These are phyloP conservation scores for Ramicandelaber brevisporus DNA, from an alignment of 192 early-diverging fungal genomes.

Conservation along the genomic window DNA sequence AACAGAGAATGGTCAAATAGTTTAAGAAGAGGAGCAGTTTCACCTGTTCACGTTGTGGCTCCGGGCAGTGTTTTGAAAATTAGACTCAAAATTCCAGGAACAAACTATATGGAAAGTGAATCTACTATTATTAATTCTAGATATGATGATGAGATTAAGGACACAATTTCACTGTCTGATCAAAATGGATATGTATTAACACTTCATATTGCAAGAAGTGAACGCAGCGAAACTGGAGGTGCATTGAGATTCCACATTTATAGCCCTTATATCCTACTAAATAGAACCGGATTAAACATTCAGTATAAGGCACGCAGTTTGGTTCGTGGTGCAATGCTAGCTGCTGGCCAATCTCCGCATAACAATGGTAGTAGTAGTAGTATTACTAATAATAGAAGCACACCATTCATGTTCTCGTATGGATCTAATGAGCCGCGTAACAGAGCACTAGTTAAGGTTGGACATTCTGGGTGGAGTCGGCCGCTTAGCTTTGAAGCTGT, in stretches of 20 bases:
- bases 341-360: conserved; percentile 38
- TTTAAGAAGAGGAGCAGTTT: conserved; percentile 38
- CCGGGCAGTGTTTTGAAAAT: conserved; percentile 57
- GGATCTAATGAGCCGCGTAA: conserved; percentile 61
- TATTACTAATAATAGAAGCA: no score
- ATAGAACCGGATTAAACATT: conserved; percentile 66
- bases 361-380: no score
- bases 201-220: conserved; percentile 33
- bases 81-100: conserved; percentile 44
- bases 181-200: conserved; percentile 28
- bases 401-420: conserved; percentile 77
- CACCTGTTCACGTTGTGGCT: conserved; percentile 60
- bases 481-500: conserved; percentile 90
- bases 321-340: conserved; percentile 41
- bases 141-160: conserved; percentile 60
- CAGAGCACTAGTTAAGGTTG: conserved; percentile 46
- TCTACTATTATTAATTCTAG: conserved; percentile 64
- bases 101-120: conserved; percentile 47
- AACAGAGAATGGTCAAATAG: conserved; percentile 35
- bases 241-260: conserved; percentile 69
- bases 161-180: conserved; percentile 40
- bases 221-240: conserved; percentile 35
- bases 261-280: conserved; percentile 79
- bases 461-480: conserved; percentile 57
- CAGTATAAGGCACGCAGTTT: conserved; percentile 54